Base-by-base conservation (phyloP, 257 asterid species). In the Voacanga thouarsii region DNA sequence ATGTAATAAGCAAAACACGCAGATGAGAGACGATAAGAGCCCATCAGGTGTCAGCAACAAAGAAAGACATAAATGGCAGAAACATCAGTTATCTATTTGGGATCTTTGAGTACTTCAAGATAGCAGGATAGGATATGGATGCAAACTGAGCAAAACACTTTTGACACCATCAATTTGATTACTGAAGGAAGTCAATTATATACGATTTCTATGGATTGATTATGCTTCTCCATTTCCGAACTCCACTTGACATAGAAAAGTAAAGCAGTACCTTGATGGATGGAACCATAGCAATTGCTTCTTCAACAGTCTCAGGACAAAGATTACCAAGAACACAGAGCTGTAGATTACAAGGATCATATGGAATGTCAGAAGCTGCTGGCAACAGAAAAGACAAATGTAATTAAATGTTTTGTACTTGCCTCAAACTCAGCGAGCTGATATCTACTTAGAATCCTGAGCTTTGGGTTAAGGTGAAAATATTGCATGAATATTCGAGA, bases 341-440 rank as follows among this genome's bases (percentile, higher is more conserved):
- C 99, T 94, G 91, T 88, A 90, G 28, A 78, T 67, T 14, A 72
- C 72, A 67, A 9, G 53, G 26, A 44, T 24, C 47, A 33, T 2
- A 33, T 33, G 37, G 37, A 55, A 61, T 24, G 43, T 9, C 43
- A 26, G 14, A 75, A 61, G 16, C 23, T 51, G 2, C 43, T 41
- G 63, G 43, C 68, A 72, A 60, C 51, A 56, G 51, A 53, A 55
- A 75, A 43, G 12, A 37, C 14, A 75, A 49, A 63, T 23, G 49
- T 12, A 33, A 26, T 12, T 28, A 33, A 79, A 71, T 68, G 65
- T 7, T 30, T 47, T 63, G 45, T 18, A 64, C 70, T 69, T 84
- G 81, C 98, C 97, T 95, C 99, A 50, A 95, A 95, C 85, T 95
- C 98, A 73, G 98, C 97, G 41, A 95, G 90, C 88, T 92, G 89